Conservation (phyloP, 2,329 filamentous ascomycete species). For the Fusarium chaquense region DNA sequence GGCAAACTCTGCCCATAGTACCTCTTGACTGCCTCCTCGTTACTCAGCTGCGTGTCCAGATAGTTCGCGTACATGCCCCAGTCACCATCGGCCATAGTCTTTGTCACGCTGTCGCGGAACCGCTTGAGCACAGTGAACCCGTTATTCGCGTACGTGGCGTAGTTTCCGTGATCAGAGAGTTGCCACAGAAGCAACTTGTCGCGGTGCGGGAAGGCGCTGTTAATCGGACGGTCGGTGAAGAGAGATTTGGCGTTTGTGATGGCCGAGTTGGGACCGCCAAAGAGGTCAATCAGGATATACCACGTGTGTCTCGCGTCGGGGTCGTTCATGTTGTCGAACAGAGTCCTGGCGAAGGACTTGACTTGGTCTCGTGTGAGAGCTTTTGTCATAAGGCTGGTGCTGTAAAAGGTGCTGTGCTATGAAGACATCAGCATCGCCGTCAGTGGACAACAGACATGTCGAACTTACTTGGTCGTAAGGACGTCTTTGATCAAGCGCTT, state of each 20-base stretch:
- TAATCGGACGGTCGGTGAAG: conserved; percentile 23
- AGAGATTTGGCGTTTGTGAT: conserved; percentile 43
- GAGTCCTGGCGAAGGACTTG: conserved; percentile 32
- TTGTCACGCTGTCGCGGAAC: conserved; percentile 53
- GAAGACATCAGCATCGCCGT: background rate
- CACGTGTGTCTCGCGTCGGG: conserved; percentile 28
- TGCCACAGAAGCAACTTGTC: conserved; percentile 64
- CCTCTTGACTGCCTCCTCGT: conserved; percentile 49
- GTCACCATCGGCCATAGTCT: conserved; percentile 41
- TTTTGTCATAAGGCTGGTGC: conserved; percentile 48
- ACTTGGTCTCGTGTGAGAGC: conserved; percentile 42
- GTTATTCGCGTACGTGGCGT: conserved; percentile 48
- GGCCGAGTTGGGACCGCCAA: conserved; percentile 53
- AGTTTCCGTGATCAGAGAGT: conserved; percentile 57
- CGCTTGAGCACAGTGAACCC: conserved; percentile 52
- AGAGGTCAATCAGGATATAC: conserved; percentile 49
- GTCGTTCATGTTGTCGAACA: conserved; percentile 40
- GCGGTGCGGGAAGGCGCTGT: conserved; percentile 56
- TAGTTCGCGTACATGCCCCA: conserved; percentile 60
- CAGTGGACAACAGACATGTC: background rate
- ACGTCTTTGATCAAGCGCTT: conserved; percentile 42
- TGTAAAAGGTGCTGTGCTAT: conserved; percentile 50
- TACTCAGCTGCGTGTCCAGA: conserved; percentile 53
- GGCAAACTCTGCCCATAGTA: conserved; percentile 55
- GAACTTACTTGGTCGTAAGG: conserved; percentile 42